A percentile compares a stretch with the other conserved stretches of the same genome.
These are phyloP conservation scores for Croton setiger DNA, from an alignment of 441 rosid genomes.

Conservation along the genomic window DNA sequence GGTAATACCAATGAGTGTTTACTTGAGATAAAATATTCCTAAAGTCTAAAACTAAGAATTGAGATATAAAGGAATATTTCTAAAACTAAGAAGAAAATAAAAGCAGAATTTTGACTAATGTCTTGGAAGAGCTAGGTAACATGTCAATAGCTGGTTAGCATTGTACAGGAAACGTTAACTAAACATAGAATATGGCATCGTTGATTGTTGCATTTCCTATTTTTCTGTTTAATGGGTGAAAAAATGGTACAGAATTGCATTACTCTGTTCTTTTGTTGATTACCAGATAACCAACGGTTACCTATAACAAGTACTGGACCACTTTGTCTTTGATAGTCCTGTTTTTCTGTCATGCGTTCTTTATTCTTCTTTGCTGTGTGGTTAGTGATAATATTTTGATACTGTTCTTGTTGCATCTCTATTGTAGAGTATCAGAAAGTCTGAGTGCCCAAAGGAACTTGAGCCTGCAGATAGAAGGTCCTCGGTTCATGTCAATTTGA, in stretches of 20 bases:
- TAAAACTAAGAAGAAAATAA: too few relatives aligned
- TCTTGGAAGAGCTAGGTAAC: background rate
- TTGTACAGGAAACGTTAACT: background rate
- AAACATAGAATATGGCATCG: background rate
- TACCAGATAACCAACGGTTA: background rate
- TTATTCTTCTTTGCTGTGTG: background rate
- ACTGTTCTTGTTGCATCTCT: slow-evolving; percentile 15
- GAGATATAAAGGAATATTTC: background rate
- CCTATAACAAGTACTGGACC: background rate
- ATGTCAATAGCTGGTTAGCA: background rate
- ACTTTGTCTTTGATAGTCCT: background rate
- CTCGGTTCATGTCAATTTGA: slow-evolving; percentile 77
- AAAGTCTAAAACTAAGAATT: too few relatives aligned
- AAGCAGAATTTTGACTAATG: background rate
- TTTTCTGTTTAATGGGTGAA: background rate
- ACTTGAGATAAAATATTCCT: background rate
- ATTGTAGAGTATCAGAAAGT: slow-evolving; percentile 78
- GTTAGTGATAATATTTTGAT: slow-evolving; percentile 1
- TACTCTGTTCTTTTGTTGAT: background rate
- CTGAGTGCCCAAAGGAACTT: slow-evolving; percentile 97
- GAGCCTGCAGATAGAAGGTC: slow-evolving; percentile 82
- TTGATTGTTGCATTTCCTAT: background rate
- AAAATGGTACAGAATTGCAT: background rate
- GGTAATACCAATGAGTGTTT: slow-evolving; percentile 38
- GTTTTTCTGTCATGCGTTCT: background rate